Base-by-base conservation (phyloP, 208 protist genomes). In the Leishmania guyanensis region DNA sequence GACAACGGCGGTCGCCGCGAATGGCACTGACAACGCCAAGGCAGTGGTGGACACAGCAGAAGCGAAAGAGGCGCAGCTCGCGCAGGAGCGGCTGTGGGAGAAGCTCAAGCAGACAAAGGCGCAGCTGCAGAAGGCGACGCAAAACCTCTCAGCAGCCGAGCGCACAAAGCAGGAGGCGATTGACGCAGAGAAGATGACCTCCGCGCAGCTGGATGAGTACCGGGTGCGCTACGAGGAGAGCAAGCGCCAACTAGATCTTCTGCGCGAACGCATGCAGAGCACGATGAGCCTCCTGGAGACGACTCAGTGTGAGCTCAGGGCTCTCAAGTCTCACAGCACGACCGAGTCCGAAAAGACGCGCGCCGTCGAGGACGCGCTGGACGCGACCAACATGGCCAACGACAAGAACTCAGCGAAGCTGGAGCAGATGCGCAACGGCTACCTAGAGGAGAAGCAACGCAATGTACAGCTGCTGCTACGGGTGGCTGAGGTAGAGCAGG, bases 391-490 rank as follows among this genome's bases (percentile, higher is more conserved):
- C 51, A 65, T 66, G 0, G 78, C 71, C n/a, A 69, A 65, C 54
- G 50, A 53, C 4, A 75, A 6, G 56, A 51, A 39, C 89, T 50
- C 77, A 14, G 75, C 84, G 29, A 89, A 96, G 78, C 82, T 94
- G 5, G 80, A 87, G 29, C 71, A 89, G 46, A 76, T 82, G 48
- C 91, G 90, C 33, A 83, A 58, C 70, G 89, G 87, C 64, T 96
- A 96, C 85, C 81, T 93, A 16, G 70, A 79, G 36, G 93, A 96
- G 75, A 96, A 96, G 83, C 89, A 93, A 75, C 78, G 83, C n/a
- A 96, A 92, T 54, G 89, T 95, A 9, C 75, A 94, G 72, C 79
- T 96, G n/a, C 86, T 96, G 20, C 66, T 95, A 77, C 91, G 87
- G 5, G 82, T 93, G 10, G 88, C 88, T 22, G 73, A 86, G 58